Evolutionary conservation across 2,329 filamentous ascomycete species (phyloP), one percentile per base, ranked within the genome.

Genomic region (Xylaria sp.): DNA sequence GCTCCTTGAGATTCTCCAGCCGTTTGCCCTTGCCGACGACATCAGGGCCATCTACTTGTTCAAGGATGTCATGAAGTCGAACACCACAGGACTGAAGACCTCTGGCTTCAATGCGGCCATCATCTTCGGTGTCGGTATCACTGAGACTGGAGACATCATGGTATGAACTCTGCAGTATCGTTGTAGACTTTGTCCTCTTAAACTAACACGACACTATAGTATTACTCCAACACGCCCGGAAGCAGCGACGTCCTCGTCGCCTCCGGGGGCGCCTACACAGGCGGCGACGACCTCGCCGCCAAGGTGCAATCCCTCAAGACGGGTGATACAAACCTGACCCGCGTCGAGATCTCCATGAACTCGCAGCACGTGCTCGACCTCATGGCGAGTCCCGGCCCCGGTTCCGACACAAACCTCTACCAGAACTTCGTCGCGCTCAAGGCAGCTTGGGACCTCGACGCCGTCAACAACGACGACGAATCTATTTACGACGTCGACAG

Each of bases 401-500:
- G 71, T 0, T 4, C 71, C 1, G 63, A 67, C 6, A 76, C 76
- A 4, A 63, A 64, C 5, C 63, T 79, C 13, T 75, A 73, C 61
- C 71, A 68, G 58, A 78, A 77, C 65, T 78, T 79, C 60, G 67
- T 58, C 1, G 73, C 74, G 1, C 69, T 79, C 2, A 74, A 73
- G 63, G 61, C 62, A 9, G 76, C 76, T 1, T 79, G 77, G 76
- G 66, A 56, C 18, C 73, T 79, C 34, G 76, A 79, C 58, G 77
- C 76, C 4, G 75, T 79, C 56, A 78, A 78, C 64, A 78, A 78
- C 62, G 75, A 79, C 61, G 77, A 79, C 65, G 77, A 79, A 63
- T 71, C 71, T 13, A 67, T 78, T 39, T 79, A 79, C 63, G 74
- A 79, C 58, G 68, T 75, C 2, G 48, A 65, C 1, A 78, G 74